Evolutionary conservation across 305 asterid genomes (phyloP), one percentile per base, ranked within the genome.

Genomic region (Caryopteris hybrid): DNA sequence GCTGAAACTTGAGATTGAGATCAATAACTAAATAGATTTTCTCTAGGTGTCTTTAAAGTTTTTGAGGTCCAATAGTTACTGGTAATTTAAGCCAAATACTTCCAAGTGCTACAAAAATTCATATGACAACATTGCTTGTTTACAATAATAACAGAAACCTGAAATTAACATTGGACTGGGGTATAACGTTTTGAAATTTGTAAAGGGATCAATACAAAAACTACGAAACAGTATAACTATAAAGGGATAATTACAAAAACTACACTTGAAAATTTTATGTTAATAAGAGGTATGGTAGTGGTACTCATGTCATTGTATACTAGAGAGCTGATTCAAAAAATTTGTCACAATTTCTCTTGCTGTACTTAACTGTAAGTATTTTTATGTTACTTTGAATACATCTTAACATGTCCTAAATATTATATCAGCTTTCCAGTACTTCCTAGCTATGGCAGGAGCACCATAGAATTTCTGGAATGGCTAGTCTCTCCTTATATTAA

Each of bases 11-110:
- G 61, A 69, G 41, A 57, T 62, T 68, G 29, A 50, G 43, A 57
- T 41, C 47, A 59, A 52, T 61, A 45, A 73, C 41, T n/a, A 14
- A 70, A 53, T 52, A 57, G 61, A 66, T 71, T 54, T 56, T 42
- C n/a, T 34, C 13, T 14, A 22, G 23, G 59, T 46, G 74, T 72
- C 78, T 25, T 33, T 47, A 63, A 57, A 69, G 68, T n/a, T 27
- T 56, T 54, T 34, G 50, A 64, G 39, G 56, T 47, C 68, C 36
- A 54, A 13, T 25, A 31, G 50, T 57, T 7, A 47, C 34, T 69
- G 72, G 36, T 53, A 61, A 18, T 11, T 63, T 45, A 5, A 50
- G 73, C 55, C 51, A 17, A 46, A 12, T 33, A 22, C 71, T 54
- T 6, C 50, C 43, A 58, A 23, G 45, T 27, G 18, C 67, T 51